A percentile compares a stretch with the other conserved stretches of the same genome.
Evolutionary conservation across 768 basidiomycete species (phyloP).

Genomic region (Suillus fuscotomentosus): DNA sequence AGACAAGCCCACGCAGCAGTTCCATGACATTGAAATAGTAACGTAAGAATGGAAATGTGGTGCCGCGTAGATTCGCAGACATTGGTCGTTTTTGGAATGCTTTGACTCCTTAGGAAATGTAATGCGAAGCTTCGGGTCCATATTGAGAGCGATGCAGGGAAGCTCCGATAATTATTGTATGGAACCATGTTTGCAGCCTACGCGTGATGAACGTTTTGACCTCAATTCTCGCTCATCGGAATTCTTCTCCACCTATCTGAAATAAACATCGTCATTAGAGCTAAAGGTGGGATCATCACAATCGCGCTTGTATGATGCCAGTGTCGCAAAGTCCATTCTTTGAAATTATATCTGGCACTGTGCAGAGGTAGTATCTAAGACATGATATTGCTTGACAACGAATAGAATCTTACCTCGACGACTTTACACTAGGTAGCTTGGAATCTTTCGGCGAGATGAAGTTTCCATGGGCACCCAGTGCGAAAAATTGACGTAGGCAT

Average conservation of each 20-base stretch:
- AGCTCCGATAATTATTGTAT: neutral
- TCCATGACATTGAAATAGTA: neutral
- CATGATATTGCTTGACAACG: neutral
- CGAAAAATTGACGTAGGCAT: conserved; percentile 6
- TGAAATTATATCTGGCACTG: neutral
- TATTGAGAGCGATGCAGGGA: neutral
- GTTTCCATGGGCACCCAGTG: conserved; percentile 2
- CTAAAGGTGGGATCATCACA: conserved; percentile 6
- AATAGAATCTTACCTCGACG: neutral
- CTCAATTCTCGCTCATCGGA: neutral
- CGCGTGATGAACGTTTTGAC: neutral
- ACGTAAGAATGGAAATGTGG: neutral
- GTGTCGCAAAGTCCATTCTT: conserved; percentile 11
- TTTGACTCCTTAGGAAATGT: neutral
- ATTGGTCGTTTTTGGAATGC: neutral
- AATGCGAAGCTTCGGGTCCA: neutral
- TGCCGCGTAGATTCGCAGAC: neutral
- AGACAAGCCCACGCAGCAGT: neutral
- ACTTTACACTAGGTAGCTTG: neutral
- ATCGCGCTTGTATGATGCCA: conserved; percentile 15
- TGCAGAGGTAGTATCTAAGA: neutral
- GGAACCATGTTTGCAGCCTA: neutral
- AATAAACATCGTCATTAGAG: conserved; percentile 10
- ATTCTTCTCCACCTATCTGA: conserved; percentile 12
- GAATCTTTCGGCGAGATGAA: neutral